phyloP scores from a whole-genome alignment of 345 rosid genomes.

The Euclidium syriacum region DNA sequence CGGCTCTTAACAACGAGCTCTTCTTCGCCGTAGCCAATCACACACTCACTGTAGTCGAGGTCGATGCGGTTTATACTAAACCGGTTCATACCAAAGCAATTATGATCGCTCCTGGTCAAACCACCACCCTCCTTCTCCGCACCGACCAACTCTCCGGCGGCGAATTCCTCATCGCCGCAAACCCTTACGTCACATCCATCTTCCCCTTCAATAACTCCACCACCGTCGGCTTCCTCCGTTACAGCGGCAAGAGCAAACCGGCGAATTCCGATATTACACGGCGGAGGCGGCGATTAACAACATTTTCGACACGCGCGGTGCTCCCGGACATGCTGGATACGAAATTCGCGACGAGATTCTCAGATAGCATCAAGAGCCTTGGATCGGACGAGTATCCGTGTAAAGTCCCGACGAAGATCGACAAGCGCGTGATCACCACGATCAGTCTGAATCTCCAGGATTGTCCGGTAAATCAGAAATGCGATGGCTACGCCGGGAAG shows the following conservation, averaged over 20 bases:
- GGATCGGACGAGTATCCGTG: constrained; percentile 47
- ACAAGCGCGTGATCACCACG: constrained; percentile 42
- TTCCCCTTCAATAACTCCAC: constrained; percentile 58
- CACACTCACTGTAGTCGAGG: constrained; percentile 48
- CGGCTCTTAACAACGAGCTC: constrained; percentile 57
- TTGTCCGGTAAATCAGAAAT: constrained; percentile 36
- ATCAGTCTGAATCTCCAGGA: constrained; percentile 54
- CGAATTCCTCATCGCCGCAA: constrained; percentile 44
- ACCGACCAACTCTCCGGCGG: constrained; percentile 36
- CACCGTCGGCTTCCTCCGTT: constrained; percentile 44
- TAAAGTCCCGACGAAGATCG: constrained; percentile 45
- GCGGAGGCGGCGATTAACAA: constrained; percentile 7
- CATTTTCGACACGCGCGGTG: neutral
- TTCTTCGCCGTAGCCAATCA: constrained; percentile 57
- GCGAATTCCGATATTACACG: neutral
- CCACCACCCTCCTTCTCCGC: constrained; percentile 53
- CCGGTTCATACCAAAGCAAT: constrained; percentile 47
- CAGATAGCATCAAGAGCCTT: constrained; percentile 36
- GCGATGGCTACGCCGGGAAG: constrained; percentile 42
- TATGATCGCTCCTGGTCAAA: constrained; percentile 67
- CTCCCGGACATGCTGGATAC: constrained; percentile 51
- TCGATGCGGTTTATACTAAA: constrained; percentile 57
- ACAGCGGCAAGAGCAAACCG: constrained; percentile 24
- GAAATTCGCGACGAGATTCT: constrained; percentile 38
- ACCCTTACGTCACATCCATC: constrained; percentile 47